These are phyloP conservation scores for Striga asiatica DNA, from an alignment of 257 asterid species.

Conservation along the genomic window DNA sequence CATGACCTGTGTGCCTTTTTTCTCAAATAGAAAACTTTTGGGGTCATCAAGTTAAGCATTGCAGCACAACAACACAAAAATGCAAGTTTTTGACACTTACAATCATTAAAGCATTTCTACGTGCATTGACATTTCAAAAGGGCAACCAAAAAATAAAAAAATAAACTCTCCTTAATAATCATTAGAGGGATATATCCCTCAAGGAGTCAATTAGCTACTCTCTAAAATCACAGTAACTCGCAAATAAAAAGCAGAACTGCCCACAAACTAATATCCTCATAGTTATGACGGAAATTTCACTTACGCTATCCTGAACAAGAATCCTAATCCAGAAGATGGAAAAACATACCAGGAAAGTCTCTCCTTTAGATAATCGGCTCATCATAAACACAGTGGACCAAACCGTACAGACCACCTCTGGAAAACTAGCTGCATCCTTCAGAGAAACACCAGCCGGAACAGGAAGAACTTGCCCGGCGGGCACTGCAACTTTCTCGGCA, in stretches of 20 bases:
- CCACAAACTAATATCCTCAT: no score
- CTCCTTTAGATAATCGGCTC: constrained; percentile 71
- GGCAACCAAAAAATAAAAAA: not conserved
- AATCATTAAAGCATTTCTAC: not conserved
- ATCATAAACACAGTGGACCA: constrained; percentile 94
- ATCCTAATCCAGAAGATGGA: not conserved
- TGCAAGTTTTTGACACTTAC: no score
- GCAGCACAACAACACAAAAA: no score
- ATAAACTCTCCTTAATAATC: not conserved
- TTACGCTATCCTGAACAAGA: not conserved
- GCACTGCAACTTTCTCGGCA: constrained; percentile 85
- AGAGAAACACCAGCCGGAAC: constrained; percentile 73
- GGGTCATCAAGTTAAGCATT: not conserved
- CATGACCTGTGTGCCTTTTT: not conserved
- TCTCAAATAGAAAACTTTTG: not conserved
- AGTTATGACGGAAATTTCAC: not conserved
- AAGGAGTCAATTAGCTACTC: not conserved
- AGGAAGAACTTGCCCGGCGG: constrained; percentile 79
- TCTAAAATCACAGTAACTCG: not conserved
- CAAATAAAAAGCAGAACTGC: not conserved
- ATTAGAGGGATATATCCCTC: not conserved
- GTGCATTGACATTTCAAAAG: not conserved
- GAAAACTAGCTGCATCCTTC: constrained; percentile 92
- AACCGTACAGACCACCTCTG: constrained; percentile 93
- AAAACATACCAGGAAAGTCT: constrained; percentile 59